These are phyloP conservation scores for Fusarium nanum DNA, from an alignment of 2,329 filamentous ascomycete genomes.

Conservation along the genomic window DNA sequence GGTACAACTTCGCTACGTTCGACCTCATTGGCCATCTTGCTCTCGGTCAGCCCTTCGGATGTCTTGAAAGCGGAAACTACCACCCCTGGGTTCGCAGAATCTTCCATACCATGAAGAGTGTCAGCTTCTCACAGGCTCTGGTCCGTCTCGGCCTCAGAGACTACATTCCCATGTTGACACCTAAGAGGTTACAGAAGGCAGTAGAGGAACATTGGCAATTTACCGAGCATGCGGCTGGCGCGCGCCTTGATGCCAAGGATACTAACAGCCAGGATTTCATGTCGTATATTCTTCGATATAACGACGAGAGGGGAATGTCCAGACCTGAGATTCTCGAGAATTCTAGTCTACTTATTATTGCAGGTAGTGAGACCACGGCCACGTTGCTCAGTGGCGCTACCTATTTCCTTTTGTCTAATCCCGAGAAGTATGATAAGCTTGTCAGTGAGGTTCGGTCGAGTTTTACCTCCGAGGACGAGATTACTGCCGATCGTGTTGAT, in stretches of 20 bases:
- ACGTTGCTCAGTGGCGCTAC: conserved; percentile 10
- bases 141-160: neutral
- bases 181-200: neutral
- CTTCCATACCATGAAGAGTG: neutral
- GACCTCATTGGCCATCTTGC: conserved; percentile 8
- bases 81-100: conserved; percentile 9
- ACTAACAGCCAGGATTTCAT: neutral
- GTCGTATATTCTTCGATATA: conserved; percentile 14
- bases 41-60: conserved; percentile 7
- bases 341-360: neutral
- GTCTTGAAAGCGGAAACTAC: conserved; percentile 5
- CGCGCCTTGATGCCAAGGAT: neutral
- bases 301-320: conserved; percentile 13
- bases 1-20: conserved; percentile 16
- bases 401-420: neutral
- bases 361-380: conserved; percentile 12
- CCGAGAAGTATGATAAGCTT: neutral
- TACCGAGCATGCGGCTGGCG: neutral
- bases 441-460: neutral
- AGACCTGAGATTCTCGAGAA: conserved; percentile 8
- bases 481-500: neutral
- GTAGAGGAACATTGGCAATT: neutral
- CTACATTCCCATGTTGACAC: neutral
- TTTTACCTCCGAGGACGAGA: conserved; percentile 1
- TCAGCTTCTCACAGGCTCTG: neutral